Evolutionary conservation across 495 filamentous ascomycete species (phyloP).

Genomic region (Podospora tetraspora): DNA sequence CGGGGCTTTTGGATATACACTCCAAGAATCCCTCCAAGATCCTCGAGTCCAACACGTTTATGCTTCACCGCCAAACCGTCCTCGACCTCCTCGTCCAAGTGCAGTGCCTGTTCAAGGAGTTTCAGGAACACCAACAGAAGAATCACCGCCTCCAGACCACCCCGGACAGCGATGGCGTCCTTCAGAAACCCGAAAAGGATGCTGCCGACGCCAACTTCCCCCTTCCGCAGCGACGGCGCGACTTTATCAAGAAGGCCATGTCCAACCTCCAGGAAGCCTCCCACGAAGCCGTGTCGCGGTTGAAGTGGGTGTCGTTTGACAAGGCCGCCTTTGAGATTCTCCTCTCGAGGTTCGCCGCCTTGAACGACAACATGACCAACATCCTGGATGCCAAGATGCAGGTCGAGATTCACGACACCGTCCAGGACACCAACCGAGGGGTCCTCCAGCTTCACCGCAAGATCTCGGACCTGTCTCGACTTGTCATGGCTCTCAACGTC

Average conservation of each 20-base stretch:
- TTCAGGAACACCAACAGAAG: constrained; percentile 36
- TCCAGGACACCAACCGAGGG: constrained; percentile 43
- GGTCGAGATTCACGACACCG: constrained; percentile 39
- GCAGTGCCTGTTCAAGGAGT: constrained; percentile 41
- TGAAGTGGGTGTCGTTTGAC: constrained; percentile 41
- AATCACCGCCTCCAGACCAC: constrained; percentile 29
- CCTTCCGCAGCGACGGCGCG: constrained; percentile 26
- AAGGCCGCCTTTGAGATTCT: constrained; percentile 40
- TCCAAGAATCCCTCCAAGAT: constrained; percentile 29
- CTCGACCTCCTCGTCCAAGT: constrained; percentile 42
- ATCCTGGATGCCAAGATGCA: constrained; percentile 41
- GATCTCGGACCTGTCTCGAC: constrained; percentile 35
- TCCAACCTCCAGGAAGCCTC: constrained; percentile 26
- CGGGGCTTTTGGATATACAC: constrained; percentile 38
- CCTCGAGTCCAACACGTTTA: constrained; percentile 39
- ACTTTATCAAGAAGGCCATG: constrained; percentile 43
- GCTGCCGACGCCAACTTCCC: constrained; percentile 36
- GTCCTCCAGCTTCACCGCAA: constrained; percentile 42
- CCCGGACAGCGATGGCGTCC: constrained; percentile 26
- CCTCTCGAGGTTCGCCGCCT: constrained; percentile 33
- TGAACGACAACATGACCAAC: constrained; percentile 45
- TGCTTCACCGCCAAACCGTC: constrained; percentile 40
- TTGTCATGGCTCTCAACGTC: constrained; percentile 38
- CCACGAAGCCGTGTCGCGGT: constrained; percentile 25
- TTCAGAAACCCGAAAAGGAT: constrained; percentile 34